Evolutionary conservation across 306 rosid species (phyloP).

Genomic region (Vigna nakashimae): DNA sequence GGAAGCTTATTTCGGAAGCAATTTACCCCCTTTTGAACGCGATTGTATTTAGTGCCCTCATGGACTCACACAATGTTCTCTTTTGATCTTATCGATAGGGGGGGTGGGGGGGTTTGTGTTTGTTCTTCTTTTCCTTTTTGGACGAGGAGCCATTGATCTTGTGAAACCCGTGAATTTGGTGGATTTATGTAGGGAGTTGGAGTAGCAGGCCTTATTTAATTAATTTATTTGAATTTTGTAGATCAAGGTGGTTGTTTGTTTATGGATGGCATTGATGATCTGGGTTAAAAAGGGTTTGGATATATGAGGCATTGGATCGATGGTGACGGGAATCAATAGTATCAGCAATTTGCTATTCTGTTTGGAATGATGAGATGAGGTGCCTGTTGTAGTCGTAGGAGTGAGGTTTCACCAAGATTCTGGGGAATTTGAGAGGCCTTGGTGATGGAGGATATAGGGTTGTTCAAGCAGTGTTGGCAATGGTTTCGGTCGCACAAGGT

Average conservation of each 20-base stretch:
- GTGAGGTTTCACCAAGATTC: constrained; percentile 38
- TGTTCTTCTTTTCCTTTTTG: constrained; percentile 24
- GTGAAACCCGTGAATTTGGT: constrained; percentile 50
- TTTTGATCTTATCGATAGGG: constrained; percentile 44
- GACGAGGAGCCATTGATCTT: constrained; percentile 35
- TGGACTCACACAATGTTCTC: constrained; percentile 48
- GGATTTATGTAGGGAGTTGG: constrained; percentile 45
- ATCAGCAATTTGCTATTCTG: constrained; percentile 46
- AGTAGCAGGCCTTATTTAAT: constrained; percentile 30
- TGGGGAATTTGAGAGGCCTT: constrained; percentile 44
- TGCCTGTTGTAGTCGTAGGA: constrained; percentile 28
- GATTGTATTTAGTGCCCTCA: constrained; percentile 66
- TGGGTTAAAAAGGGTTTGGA: constrained; percentile 42
- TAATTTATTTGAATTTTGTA: constrained; percentile 46
- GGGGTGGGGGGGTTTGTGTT: not conserved
- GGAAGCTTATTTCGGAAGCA: constrained; percentile 89
- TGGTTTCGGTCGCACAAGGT: constrained; percentile 82
- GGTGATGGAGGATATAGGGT: constrained; percentile 88
- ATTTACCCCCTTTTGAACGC: constrained; percentile 68
- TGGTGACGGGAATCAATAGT: constrained; percentile 51
- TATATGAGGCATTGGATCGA: constrained; percentile 43
- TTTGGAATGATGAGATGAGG: constrained; percentile 30
- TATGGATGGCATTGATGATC: constrained; percentile 67
- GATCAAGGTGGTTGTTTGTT: constrained; percentile 48
- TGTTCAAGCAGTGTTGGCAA: constrained; percentile 85